phyloP scores from a whole-genome alignment of 257 asterid species.

The Misopates orontium region DNA sequence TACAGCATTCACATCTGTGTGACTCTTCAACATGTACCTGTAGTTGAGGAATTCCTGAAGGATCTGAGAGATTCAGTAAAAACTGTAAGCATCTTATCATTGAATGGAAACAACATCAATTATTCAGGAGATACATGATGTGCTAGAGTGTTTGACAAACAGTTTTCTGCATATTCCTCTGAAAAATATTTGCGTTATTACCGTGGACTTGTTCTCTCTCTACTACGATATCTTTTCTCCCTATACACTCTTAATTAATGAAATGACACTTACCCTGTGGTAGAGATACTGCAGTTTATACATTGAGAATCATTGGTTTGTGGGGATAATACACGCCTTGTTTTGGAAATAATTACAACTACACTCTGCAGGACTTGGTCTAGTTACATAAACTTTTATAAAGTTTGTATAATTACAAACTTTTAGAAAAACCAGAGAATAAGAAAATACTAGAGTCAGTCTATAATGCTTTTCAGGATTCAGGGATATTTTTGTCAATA shows the following conservation, averaged over 20 bases:
- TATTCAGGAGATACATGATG: too few species aligned
- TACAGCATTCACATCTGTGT: conserved; percentile 92
- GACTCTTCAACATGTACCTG: conserved; percentile 89
- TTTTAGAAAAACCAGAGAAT: background rate
- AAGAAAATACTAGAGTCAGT: too few species aligned
- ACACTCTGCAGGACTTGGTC: too few species aligned
- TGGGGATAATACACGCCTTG: too few species aligned
- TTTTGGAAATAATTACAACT: too few species aligned
- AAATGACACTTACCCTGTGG: background rate
- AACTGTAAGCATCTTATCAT: conserved; percentile 53
- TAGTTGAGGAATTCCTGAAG: conserved; percentile 66
- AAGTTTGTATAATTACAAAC: background rate
- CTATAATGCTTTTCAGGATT: too few species aligned
- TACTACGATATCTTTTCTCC: background rate
- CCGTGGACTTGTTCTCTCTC: background rate
- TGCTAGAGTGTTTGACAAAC: too few species aligned
- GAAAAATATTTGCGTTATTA: background rate
- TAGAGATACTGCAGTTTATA: background rate
- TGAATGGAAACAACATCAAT: background rate
- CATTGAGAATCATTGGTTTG: background rate
- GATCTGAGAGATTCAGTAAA: conserved; percentile 71
- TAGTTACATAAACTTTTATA: too few species aligned
- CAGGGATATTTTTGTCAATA: too few species aligned
- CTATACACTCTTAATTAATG: background rate
- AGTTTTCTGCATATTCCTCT: too few species aligned